phyloP scores from a whole-genome alignment of 768 basidiomycete species.

The Cystofilobasidium capitatum region DNA sequence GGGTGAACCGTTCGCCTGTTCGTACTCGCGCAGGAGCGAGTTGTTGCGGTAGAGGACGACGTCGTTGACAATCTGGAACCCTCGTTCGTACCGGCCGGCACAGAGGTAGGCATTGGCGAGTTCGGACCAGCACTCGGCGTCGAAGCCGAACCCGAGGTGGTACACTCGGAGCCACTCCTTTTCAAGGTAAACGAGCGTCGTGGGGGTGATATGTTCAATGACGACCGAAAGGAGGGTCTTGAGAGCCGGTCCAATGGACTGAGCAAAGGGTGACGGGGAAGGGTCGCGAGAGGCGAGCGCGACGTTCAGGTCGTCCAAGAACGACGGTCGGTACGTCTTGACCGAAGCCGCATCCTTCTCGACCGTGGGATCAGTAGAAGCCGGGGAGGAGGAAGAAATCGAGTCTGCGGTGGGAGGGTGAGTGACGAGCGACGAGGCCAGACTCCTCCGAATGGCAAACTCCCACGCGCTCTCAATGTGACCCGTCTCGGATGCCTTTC shows the following conservation, averaged over 20 bases:
- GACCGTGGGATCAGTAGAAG: too few species aligned
- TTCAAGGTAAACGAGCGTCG: neutral
- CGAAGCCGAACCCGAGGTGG: slow-evolving; percentile 11
- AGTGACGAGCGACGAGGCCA: too few species aligned
- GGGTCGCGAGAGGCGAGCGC: neutral
- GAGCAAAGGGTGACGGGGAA: neutral
- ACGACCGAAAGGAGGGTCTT: neutral
- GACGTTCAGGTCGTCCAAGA: neutral
- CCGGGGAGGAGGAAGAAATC: too few species aligned
- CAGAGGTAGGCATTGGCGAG: slow-evolving; percentile 5
- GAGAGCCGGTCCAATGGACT: neutral
- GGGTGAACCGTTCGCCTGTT: neutral
- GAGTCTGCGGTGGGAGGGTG: too few species aligned
- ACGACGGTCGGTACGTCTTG: neutral
- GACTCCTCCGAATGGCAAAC: neutral
- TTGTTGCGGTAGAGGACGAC: slow-evolving; percentile 1
- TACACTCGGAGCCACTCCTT: slow-evolving; percentile 11
- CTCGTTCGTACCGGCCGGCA: slow-evolving; percentile 8
- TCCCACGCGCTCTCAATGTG: neutral
- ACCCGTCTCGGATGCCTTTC: neutral
- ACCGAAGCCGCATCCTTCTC: neutral
- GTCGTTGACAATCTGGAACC: slow-evolving; percentile 20
- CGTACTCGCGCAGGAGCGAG: neutral
- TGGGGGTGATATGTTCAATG: neutral
- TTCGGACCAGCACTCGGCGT: neutral